A percentile compares a stretch with the other conserved stretches of the same genome.
phyloP scores from a whole-genome alignment of 371 early-diverging fungal species.

The Lichtheimia ornata region DNA sequence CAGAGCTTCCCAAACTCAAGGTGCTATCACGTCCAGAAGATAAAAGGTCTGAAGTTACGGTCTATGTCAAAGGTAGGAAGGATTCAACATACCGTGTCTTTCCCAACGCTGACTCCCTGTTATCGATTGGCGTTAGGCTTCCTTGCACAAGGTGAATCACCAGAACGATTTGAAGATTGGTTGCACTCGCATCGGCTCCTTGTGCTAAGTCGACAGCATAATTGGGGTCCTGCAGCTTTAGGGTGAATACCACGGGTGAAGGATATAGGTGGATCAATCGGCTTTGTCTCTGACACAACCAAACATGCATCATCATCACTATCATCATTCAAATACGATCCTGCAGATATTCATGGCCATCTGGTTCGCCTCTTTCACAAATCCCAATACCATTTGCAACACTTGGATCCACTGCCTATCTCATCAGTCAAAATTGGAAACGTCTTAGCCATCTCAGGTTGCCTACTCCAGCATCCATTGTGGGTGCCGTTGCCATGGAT shows the following conservation, averaged over 20 bases:
- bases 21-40: slow-evolving; percentile 36
- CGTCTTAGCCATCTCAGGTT: slow-evolving; percentile 32
- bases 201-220: slow-evolving; percentile 37
- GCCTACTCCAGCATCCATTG: slow-evolving; percentile 43
- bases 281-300: background rate
- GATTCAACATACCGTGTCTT: background rate
- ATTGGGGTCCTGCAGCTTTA: slow-evolving; percentile 45
- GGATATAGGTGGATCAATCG: background rate
- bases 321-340: background rate
- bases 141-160: slow-evolving; percentile 36
- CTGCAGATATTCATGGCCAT: slow-evolving; percentile 51
- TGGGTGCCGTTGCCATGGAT: slow-evolving; percentile 40
- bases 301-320: no score
- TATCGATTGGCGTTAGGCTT: slow-evolving; percentile 17
- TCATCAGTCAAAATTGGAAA: slow-evolving; percentile 30
- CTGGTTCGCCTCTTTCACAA: slow-evolving; percentile 32
- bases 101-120: background rate
- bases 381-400: slow-evolving; percentile 47
- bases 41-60: slow-evolving; percentile 39
- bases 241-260: slow-evolving; percentile 27
- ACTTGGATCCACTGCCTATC: slow-evolving; percentile 38
- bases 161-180: slow-evolving; percentile 52
- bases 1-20: slow-evolving; percentile 39
- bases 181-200: slow-evolving; percentile 50
- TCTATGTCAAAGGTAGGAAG: slow-evolving; percentile 46